Evolutionary conservation across 768 basidiomycete genomes (phyloP), one percentile per base, ranked within the genome.

Genomic region (Collybia sp.): DNA sequence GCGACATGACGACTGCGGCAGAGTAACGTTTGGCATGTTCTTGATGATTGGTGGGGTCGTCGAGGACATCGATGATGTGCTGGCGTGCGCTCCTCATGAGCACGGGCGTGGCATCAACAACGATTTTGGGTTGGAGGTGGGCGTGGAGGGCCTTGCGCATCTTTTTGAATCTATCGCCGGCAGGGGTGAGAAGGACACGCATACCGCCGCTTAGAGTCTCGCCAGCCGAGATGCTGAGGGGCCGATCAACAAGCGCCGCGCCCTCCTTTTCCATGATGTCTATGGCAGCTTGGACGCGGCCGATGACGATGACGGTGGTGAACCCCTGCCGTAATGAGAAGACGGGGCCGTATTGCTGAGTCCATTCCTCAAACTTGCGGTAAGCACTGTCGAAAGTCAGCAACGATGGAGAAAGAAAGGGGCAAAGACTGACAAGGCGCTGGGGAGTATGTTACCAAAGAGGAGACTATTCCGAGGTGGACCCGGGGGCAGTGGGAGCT

Each of bases 251-350:
- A n/a, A 77, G 60, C 3, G 67, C 51, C 3, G 75, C 72, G n/a
- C 82, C 81, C 51, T 83, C 77, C 43, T 77, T 77, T 55, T 84
- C 82, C 80, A 84, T 78, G 46, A 84, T 75, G 16, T 83, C 80
- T 0, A 82, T 70, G 0, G 82, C 80, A 32, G 79, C 80, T 58
- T 82, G 59, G 42, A 77, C 57, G 2, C 77, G 63, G 0, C 76
- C 75, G 20, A 80, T 67, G 39, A 82, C 66, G 45, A 78, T 58
- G 37, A 70, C 65, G 9, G 64, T 67, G 9, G 61, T 61, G 11
- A 66, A 55, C 1, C 83, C 82, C 45, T 78, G 66, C 0, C 76
- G 70, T 2, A 85, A 58, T 0, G 77, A 73, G 52, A 83, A 80
- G 6, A 85, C 66, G 0, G 82, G 77, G 0, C 83, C 83, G 50